Base-by-base conservation (phyloP, 768 basidiomycete species). In the Pulveroboletus sp. region DNA sequence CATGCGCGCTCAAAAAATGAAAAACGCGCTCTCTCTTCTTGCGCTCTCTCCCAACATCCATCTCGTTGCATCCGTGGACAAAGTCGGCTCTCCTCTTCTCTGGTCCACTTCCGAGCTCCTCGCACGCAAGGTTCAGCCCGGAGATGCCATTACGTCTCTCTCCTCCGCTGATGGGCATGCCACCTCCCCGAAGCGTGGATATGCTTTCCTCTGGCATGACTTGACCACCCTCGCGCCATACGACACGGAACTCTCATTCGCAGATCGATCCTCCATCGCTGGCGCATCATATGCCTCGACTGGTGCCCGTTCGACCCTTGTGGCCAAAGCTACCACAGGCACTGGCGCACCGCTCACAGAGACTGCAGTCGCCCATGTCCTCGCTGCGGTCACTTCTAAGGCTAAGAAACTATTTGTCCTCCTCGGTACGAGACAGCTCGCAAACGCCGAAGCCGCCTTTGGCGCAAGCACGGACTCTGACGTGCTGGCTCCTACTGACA, bases 201-300 rank as follows among this genome's bases (percentile, higher is more conserved):
- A 81, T 63, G 69, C 80, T 1, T 92, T 89, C 83, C 71, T 93
- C 14, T 91, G 90, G 82, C 91, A 97, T 68, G 91, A 95, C 67
- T 67, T 92, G 21, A 91, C 93, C 4, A 96, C 95, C 2, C 85
- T 93, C 56, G 73, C 71, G 14, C 74, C 89, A 2, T 96, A 94
- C 72, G 83, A 89, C 63, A 76, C 78, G 52, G 93, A 97, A 64
- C 76, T 89, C 35, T 73, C 79, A 0, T 81, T 73, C 44, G 80
- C 79, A 18, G 83, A 87, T 60, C 79, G 77, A n/a, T 76, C 80
- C 4, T 82, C 81, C 33, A 70, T 86, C 46, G 68, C 77, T 15
- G 80, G 82, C 14, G 82, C 68, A 35, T 67, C 73, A 15, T 60
- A 78, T 9, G 60, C 62, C 30, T 65, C 63, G 46, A 50, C 66